Evolutionary conservation across 169 alveolate species (phyloP), one percentile per base, ranked within the genome.

Genomic region (Babesia caballi): DNA sequence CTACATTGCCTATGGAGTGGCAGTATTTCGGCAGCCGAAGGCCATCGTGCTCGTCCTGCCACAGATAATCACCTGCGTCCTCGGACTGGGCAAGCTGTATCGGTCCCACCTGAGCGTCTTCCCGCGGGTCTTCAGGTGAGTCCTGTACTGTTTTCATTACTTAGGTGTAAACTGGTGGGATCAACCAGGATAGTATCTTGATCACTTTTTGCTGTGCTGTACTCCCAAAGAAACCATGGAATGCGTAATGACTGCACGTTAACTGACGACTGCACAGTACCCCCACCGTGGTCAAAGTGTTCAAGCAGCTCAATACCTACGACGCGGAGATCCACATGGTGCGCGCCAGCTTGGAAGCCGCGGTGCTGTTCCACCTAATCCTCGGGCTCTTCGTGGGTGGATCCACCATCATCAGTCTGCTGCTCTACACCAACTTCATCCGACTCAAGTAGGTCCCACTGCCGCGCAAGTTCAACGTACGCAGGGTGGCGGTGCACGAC

Each of bases 391-490:
- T 70, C 25, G 0, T 33, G 14, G 51, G 66, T 5, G 23, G 59
- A 14, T 21, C 65, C 11, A 35, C 33, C 54, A 41, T 80, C 40
- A 52, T 80, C 53, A 53, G 53, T 25, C 28, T 80, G 27, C 19
- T 80, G 42, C 51, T 69, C 36, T 80, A 69, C 78, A 12, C 47
- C 38, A 69, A 51, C 50, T 80, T 80, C 71, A 33, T 80, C 35
- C 70, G 35, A 28, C 15, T 80, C 33, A 80, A 69, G 82, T 70
- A 36, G 15, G 74, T 44, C 19, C 17, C 19, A 2, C 1, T 0
- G 17, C 42, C 17, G 7, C 63, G 15, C 21, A 1, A 0, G 30
- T 23, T 14, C 11, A 30, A 57, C 36, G 53, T 8, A 2, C 30
- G 17, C 67, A 57, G 67, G 73, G 32, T 63, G 51, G 60, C 58